Evolutionary conservation across 345 rosid genomes (phyloP).

Genomic region (Eucalyptus sp.): DNA sequence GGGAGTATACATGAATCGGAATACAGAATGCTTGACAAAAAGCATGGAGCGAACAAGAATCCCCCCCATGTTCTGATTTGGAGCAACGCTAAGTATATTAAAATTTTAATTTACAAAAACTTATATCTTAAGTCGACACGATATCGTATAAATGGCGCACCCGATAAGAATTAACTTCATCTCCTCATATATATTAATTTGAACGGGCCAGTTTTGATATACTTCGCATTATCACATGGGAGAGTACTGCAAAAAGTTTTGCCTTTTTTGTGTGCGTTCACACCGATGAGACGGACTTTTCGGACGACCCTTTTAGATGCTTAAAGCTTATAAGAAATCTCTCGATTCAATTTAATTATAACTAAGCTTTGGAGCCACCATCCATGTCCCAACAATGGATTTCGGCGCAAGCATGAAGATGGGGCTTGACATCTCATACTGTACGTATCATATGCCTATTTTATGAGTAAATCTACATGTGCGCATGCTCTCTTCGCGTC

Average conservation of each 20-base stretch:
- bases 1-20: neutral
- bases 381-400: neutral
- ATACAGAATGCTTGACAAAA: neutral
- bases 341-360: neutral
- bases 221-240: neutral
- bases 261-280: neutral
- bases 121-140: neutral
- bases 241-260: neutral
- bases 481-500: neutral
- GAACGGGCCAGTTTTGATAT: neutral
- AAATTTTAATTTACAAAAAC: neutral
- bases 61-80: neutral
- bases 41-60: neutral
- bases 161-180: neutral
- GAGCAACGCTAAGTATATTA: neutral
- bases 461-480: neutral
- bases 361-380: neutral
- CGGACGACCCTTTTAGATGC: neutral
- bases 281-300: neutral
- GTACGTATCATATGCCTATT: neutral
- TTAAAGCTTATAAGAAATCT: neutral
- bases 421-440: neutral
- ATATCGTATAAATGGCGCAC: neutral
- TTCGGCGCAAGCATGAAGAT: neutral
- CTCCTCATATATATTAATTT: neutral